Conservation (phyloP, 768 basidiomycete species). For the Neoboletus magnificus region DNA sequence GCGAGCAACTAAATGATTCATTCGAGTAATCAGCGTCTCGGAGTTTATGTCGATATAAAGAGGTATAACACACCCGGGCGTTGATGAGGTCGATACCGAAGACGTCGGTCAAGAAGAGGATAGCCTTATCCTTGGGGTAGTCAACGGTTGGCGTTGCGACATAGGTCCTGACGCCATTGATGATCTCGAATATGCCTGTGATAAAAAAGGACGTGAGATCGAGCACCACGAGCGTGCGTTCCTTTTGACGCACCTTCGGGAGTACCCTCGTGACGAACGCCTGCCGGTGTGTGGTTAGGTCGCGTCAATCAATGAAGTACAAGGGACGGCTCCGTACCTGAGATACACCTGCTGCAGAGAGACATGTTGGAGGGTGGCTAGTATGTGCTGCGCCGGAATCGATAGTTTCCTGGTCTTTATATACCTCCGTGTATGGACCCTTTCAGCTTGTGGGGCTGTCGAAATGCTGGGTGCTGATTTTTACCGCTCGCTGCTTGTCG, state of each 20-base stretch:
- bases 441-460: not conserved
- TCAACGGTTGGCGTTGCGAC: constrained; percentile 49
- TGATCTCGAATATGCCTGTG: constrained; percentile 40
- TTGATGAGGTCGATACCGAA: constrained; percentile 51
- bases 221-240: not conserved
- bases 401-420: constrained; percentile 8
- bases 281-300: constrained; percentile 20
- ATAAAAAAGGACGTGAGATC: not conserved
- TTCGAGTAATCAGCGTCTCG: not conserved
- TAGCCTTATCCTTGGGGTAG: constrained; percentile 52
- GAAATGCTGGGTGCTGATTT: not conserved
- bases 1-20: constrained; percentile 35
- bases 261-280: constrained; percentile 50
- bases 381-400: not conserved
- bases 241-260: constrained; percentile 35
- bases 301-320: not conserved
- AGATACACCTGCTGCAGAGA: constrained; percentile 54
- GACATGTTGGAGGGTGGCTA: constrained; percentile 36
- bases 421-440: not conserved
- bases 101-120: constrained; percentile 53
- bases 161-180: constrained; percentile 50
- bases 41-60: not conserved
- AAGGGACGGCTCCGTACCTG: constrained; percentile 35
- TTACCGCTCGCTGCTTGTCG: too few relatives aligned
- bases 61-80: constrained; percentile 32